Conservation (phyloP, 805 yeast species). For the Candida adriatica region DNA sequence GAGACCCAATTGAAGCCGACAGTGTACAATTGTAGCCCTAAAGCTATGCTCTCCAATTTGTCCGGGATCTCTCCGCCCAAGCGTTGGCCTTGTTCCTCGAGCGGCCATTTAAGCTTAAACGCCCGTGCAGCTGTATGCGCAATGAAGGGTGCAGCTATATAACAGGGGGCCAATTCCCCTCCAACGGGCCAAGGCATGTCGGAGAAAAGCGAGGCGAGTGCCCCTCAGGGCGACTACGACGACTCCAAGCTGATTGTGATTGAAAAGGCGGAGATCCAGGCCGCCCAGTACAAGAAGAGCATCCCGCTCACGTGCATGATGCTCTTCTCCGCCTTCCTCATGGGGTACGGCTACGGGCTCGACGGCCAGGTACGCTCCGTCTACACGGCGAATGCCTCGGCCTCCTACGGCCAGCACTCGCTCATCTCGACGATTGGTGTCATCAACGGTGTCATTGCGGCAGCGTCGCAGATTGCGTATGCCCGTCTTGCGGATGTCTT, state of each 20-base stretch:
- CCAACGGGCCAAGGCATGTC: no score
- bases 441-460: constrained; percentile 52
- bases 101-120: no score
- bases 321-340: constrained; percentile 39
- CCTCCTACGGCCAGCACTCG: constrained; percentile 47
- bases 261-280: constrained; percentile 18
- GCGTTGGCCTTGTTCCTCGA: no score
- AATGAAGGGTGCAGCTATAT: no score
- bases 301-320: constrained; percentile 29
- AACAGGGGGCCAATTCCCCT: no score
- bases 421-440: constrained; percentile 53
- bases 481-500: constrained; percentile 63
- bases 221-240: constrained; percentile 1
- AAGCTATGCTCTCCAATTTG: no score
- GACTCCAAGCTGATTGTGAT: constrained; percentile 3
- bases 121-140: no score
- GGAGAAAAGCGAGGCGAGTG: no score
- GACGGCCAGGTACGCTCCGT: constrained; percentile 43
- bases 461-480: constrained; percentile 58
- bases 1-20: no score
- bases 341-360: constrained; percentile 49
- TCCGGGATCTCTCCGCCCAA: no score
- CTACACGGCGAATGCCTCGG: constrained; percentile 50
- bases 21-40: no score
- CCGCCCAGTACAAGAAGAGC: constrained; percentile 33